Evolutionary conservation across 2,329 filamentous ascomycete species (phyloP).

Genomic region (Fusarium chuoi): DNA sequence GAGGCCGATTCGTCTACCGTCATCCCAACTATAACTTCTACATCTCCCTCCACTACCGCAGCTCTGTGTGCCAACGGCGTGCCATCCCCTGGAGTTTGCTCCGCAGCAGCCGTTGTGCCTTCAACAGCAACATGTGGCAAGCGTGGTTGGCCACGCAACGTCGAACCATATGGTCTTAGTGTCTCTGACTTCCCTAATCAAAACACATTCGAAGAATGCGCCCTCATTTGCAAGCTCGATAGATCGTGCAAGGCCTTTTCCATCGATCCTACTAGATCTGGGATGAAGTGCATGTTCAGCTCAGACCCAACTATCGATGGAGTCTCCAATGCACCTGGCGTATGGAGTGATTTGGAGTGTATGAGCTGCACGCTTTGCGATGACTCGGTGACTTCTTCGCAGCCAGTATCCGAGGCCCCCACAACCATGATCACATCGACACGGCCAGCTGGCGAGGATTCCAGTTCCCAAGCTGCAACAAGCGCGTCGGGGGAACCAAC

Average conservation of each 20-base stretch:
- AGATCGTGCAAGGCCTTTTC: constrained; percentile 21
- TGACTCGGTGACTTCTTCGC: not conserved
- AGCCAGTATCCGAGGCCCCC: not conserved
- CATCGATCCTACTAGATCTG: not conserved
- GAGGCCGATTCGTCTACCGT: not conserved
- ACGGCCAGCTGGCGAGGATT: not conserved
- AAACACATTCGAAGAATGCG: constrained; percentile 25
- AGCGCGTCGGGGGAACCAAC: not conserved
- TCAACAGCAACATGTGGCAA: constrained; percentile 14
- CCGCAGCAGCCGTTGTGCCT: not conserved
- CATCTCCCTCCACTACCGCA: not conserved
- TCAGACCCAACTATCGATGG: not conserved
- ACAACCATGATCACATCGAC: constrained; percentile 30
- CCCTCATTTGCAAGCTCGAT: constrained; percentile 26
- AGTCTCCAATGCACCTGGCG: not conserved
- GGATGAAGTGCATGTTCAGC: constrained; percentile 13
- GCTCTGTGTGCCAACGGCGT: constrained; percentile 14
- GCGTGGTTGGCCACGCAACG: constrained; percentile 1
- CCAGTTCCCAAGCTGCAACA: not conserved
- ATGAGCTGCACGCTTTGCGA: constrained; percentile 18
- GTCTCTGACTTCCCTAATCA: constrained; percentile 1
- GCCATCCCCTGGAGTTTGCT: constrained; percentile 21
- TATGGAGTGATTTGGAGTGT: constrained; percentile 25
- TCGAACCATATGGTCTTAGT: constrained; percentile 3
- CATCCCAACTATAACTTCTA: not conserved